Conservation (phyloP, 805 yeast genomes). For the Saturnispora ahearnii region DNA sequence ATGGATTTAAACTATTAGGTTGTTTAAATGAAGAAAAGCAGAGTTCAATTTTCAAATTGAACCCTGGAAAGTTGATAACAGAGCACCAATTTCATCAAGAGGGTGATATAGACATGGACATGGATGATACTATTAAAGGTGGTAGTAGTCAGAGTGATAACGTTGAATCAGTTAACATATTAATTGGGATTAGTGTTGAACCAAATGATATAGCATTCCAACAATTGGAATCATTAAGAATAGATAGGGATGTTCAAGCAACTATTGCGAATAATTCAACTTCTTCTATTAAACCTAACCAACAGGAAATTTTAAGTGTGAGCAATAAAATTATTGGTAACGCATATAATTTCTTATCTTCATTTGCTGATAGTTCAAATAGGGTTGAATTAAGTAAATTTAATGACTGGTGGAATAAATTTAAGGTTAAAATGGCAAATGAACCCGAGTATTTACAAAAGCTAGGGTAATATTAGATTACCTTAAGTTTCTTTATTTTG, state of each 20-base stretch:
- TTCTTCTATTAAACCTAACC: slow-evolving; percentile 13
- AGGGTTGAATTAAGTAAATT: slow-evolving; percentile 81
- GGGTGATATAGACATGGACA: slow-evolving; percentile 47
- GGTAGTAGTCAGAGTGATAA: neutral
- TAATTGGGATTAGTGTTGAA: slow-evolving; percentile 88
- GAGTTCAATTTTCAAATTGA: slow-evolving; percentile 83
- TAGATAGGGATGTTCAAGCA: slow-evolving; percentile 20
- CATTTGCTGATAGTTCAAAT: slow-evolving; percentile 75
- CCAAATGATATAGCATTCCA: slow-evolving; percentile 58
- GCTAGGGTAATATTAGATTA: slow-evolving; percentile 14
- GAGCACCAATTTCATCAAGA: slow-evolving; percentile 16
- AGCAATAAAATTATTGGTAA: slow-evolving; percentile 86
- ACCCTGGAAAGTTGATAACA: slow-evolving; percentile 27
- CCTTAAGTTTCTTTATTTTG: too few species aligned
- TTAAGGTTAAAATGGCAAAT: slow-evolving; percentile 60
- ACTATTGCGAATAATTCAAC: slow-evolving; percentile 29
- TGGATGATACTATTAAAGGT: slow-evolving; percentile 14
- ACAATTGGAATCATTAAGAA: slow-evolving; percentile 33
- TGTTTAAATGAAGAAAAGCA: slow-evolving; percentile 61
- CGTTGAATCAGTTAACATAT: slow-evolving; percentile 13
- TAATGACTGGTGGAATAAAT: slow-evolving; percentile 94
- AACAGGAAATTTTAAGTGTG: slow-evolving; percentile 38
- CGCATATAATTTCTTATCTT: slow-evolving; percentile 83
- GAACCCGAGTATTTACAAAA: slow-evolving; percentile 76
- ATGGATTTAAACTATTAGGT: slow-evolving; percentile 59